Evolutionary conservation across 345 rosid genomes (phyloP).

Genomic region (Adansonia digitata): DNA sequence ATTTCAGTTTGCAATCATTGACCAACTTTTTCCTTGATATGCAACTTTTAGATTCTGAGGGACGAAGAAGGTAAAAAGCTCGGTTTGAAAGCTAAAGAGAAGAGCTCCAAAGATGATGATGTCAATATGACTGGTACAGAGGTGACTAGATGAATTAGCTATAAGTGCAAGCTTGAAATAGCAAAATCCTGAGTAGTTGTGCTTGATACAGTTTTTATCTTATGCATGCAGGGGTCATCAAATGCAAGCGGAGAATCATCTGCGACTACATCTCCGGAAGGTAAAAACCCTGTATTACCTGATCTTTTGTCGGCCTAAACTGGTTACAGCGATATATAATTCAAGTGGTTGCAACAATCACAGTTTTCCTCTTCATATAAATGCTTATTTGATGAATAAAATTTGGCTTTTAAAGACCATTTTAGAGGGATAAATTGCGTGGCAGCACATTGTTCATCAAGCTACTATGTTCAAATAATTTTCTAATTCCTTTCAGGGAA

Average conservation of each 20-base stretch:
- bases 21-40: not conserved
- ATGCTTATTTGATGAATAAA: not conserved
- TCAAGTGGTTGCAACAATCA: not conserved
- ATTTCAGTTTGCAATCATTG: not conserved
- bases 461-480: not conserved
- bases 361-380: not conserved
- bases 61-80: constrained; percentile 85
- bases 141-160: constrained; percentile 30
- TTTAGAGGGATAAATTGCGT: not conserved
- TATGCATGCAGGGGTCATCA: constrained; percentile 41
- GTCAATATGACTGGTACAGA: constrained; percentile 73
- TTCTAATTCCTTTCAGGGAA: not conserved
- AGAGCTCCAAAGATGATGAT: constrained; percentile 54
- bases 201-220: not conserved
- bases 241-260: constrained; percentile 63
- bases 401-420: not conserved
- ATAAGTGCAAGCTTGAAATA: not conserved
- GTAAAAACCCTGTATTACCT: constrained; percentile 27
- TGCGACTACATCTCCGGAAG: constrained; percentile 44
- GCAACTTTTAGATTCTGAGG: constrained; percentile 54
- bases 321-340: not conserved
- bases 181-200: not conserved
- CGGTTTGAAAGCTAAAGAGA: constrained; percentile 56
- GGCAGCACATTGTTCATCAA: not conserved
- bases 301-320: too few species aligned